Base-by-base conservation (phyloP, 345 rosid species). In the Salix udensis region DNA sequence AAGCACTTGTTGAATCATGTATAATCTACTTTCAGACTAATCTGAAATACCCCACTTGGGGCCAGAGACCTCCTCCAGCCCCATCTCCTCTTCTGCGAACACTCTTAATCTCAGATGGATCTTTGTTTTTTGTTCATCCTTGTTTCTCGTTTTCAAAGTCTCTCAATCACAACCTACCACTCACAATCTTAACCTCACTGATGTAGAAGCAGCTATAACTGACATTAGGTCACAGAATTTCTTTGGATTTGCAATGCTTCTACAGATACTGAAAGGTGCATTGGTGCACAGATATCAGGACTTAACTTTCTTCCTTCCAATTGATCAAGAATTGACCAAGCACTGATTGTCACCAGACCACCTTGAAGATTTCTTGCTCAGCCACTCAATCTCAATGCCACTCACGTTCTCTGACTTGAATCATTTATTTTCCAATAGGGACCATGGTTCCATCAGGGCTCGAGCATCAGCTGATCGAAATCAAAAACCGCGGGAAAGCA, bases 201-300 rank as follows among this genome's bases (percentile, higher is more conserved):
- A 68, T 4, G 24, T 68, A 44, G 30, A 68, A n/a, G 26, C 53
- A 42, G 53, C 71, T 23, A 68, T 68, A 36, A 52, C 31, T 34
- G 79, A 70, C 61, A 70, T 62, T 44, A 69, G 65, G 71, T 77
- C 79, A 6, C 65, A 65, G 50, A 70, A 74, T 60, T 77, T 39
- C 75, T 77, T 39, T 28, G 79, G 70, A 24, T 77, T 76, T 24
- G 79, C 79, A 44, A 44, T 76, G 48, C 79, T 44, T 8, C 74
- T 76, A 48, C 74, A 76, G 44, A 76, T 76, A 68, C 69, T 69
- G 67, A 69, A 69, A 44, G 19, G 67, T 16, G 58, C 79, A 18
- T 70, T 62, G 0, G 53, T 15, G 53, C 67, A 42, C 37, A 74
- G 34, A 31, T 6, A 70, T 65, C 68, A 40, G 74, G 74, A 76